Evolutionary conservation across 75 land plant genomes (phyloP).

Genomic region (Pseudotsuga menziesii): DNA sequence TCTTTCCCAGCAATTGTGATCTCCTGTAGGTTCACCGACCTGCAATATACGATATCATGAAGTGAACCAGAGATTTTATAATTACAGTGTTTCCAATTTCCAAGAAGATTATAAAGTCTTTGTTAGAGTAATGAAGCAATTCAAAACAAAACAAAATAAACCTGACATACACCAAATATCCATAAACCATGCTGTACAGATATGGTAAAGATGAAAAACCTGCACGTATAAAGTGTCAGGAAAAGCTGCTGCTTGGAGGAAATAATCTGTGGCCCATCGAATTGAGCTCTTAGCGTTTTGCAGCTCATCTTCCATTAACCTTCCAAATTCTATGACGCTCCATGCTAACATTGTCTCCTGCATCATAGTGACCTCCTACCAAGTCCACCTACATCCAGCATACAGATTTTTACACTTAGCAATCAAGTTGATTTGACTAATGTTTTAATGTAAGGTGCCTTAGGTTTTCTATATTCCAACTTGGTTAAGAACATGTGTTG

Average conservation of each 20-base stretch:
- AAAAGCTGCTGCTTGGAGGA: constrained; percentile 41
- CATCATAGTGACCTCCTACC: constrained; percentile 60
- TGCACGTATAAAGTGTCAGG: constrained; percentile 42
- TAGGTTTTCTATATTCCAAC: no score
- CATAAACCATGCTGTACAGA: no score
- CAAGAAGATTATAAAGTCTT: no score
- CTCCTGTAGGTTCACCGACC: constrained; percentile 29
- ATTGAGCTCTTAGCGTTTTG: constrained; percentile 23
- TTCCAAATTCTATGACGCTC: constrained; percentile 42
- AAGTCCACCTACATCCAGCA: constrained; percentile 30
- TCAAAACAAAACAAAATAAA: no score
- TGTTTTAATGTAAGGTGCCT: no score
- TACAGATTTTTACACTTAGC: no score
- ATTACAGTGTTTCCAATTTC: no score
- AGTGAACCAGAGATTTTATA: no score
- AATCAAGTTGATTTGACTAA: no score
- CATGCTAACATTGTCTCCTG: constrained; percentile 53
- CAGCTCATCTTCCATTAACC: constrained; percentile 22
- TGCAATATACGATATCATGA: background rate
- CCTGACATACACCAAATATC: no score
- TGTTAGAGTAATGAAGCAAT: no score
- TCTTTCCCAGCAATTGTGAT: constrained; percentile 36
- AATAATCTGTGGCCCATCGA: constrained; percentile 59
- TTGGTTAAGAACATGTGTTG: no score
- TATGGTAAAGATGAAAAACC: constrained; percentile 10